Evolutionary conservation across 1,139 yeast genomes (phyloP).

Genomic region (Neolecta irregularis): DNA sequence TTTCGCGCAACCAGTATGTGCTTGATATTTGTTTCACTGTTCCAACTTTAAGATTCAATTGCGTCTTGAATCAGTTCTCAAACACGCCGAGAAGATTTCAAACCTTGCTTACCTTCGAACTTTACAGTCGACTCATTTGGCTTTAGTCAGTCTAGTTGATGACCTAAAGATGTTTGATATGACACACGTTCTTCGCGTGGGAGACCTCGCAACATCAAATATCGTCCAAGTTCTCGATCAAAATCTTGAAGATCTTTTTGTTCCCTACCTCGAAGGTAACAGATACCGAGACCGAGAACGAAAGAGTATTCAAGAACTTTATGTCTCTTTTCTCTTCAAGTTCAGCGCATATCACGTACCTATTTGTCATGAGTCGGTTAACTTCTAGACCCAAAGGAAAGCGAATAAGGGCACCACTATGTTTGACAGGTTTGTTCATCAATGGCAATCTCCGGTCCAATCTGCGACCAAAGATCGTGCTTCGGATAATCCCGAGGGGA

Average conservation of each 20-base stretch:
- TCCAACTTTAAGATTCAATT: conserved; percentile 35
- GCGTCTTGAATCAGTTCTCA: conserved; percentile 47
- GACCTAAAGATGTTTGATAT: conserved; percentile 42
- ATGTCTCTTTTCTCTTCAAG: conserved; percentile 24
- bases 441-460: conserved; percentile 3
- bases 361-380: neutral
- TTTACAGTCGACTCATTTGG: conserved; percentile 47
- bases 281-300: conserved; percentile 61
- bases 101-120: conserved; percentile 65
- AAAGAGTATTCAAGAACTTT: conserved; percentile 49
- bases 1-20: conserved; percentile 43
- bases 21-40: neutral
- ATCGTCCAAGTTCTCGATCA: conserved; percentile 52
- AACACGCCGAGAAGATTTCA: conserved; percentile 47
- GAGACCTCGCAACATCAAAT: conserved; percentile 9
- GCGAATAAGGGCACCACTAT: conserved; percentile 10
- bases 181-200: conserved; percentile 3
- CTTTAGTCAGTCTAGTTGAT: conserved; percentile 48
- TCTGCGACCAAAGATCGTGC: neutral
- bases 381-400: conserved; percentile 8
- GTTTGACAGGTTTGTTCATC: conserved; percentile 10
- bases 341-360: conserved; percentile 18
- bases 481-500: conserved; percentile 6
- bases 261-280: conserved; percentile 52
- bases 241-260: conserved; percentile 54